Evolutionary conservation across 1,139 yeast genomes (phyloP).

Genomic region (Kodamaea plutei): DNA sequence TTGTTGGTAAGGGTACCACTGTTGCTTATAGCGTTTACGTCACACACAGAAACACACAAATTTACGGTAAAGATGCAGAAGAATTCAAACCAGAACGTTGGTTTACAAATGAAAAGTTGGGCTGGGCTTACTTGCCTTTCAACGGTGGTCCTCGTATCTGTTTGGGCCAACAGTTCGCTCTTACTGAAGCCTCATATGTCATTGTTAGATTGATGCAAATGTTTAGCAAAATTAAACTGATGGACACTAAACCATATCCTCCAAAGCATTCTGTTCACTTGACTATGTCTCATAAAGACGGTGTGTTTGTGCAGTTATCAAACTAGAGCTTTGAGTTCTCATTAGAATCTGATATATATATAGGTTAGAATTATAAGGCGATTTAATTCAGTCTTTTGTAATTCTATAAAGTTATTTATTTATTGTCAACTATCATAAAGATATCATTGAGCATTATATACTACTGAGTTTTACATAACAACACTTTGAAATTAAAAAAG

Average conservation of each 20-base stretch:
- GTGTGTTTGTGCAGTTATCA: conserved; percentile 16
- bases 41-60: conserved; percentile 17
- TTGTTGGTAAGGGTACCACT: conserved; percentile 20
- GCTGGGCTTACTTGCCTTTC: conserved; percentile 44
- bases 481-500: no score
- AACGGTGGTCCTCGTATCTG: conserved; percentile 44
- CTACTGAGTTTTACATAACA: no score
- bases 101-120: conserved; percentile 25
- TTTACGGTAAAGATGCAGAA: conserved; percentile 21
- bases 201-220: conserved; percentile 24
- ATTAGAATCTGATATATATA: no score
- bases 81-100: conserved; percentile 24
- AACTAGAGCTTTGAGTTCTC: conserved; percentile 9
- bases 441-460: no score
- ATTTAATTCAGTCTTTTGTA: no score
- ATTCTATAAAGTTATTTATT: no score
- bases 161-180: conserved; percentile 45
- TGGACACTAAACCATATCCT: conserved; percentile 21
- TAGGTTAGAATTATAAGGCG: no score
- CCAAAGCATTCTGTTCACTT: conserved; percentile 33
- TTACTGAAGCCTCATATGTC: conserved; percentile 39
- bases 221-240: conserved; percentile 28
- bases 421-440: no score
- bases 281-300: conserved; percentile 32
- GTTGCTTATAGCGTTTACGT: conserved; percentile 20